These are phyloP conservation scores for Flaveria brownii DNA, from an alignment of 129 eudicot genomes.

Conservation along the genomic window DNA sequence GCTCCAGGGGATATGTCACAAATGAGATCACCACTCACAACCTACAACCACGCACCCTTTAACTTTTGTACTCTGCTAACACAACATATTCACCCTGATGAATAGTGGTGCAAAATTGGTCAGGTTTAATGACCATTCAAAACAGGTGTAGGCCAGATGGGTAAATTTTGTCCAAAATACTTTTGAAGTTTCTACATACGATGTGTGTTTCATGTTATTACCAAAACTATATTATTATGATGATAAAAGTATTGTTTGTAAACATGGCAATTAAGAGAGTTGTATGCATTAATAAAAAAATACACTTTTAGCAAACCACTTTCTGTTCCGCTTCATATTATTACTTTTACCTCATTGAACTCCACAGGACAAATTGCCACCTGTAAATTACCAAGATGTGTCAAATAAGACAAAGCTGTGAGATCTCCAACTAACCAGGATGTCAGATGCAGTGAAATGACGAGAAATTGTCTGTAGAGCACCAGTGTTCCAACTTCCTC, in stretches of 20 bases:
- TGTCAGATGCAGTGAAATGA: constrained; percentile 80
- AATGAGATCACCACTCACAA: constrained; percentile 93
- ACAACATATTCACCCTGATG: neutral
- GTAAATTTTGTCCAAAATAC: neutral
- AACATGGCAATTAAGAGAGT: neutral
- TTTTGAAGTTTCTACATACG: neutral
- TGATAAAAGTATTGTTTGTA: neutral
- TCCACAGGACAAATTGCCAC: neutral
- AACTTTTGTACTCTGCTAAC: neutral
- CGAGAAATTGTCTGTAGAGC: constrained; percentile 83
- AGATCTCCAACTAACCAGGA: constrained; percentile 67
- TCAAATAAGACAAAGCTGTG: neutral
- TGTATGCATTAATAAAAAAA: neutral
- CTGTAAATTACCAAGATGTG: neutral
- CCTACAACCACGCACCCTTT: constrained; percentile 50
- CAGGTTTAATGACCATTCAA: neutral
- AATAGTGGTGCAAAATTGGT: neutral
- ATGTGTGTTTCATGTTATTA: neutral
- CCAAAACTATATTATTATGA: neutral
- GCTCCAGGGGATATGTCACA: constrained; percentile 95
- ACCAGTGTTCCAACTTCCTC: constrained; percentile 96
- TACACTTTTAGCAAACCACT: neutral
- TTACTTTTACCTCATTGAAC: neutral
- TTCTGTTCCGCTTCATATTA: neutral
- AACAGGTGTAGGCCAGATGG: neutral